Percentiles rank a stretch among this genome's conserved stretches.
phyloP scores from a whole-genome alignment of 306 rosid species.

The Sophora flavescens region DNA sequence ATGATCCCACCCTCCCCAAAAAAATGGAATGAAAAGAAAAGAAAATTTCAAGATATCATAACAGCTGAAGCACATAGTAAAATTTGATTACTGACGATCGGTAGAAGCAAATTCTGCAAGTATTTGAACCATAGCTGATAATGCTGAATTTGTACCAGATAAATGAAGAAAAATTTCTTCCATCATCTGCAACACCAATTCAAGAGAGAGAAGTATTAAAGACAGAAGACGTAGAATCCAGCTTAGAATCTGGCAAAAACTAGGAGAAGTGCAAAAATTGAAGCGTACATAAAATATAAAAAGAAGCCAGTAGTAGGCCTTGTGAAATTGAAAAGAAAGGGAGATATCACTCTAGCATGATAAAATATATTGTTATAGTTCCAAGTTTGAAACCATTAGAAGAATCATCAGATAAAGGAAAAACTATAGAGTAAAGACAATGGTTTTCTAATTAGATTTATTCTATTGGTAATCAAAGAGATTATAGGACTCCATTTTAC shows the following conservation, averaged over 20 bases:
- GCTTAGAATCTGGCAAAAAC: slow-evolving; percentile 38
- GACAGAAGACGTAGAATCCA: slow-evolving; percentile 1
- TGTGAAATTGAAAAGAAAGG: slow-evolving; percentile 29
- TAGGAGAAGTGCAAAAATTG: slow-evolving; percentile 4
- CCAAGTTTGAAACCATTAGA: slow-evolving; percentile 14
- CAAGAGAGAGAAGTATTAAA: slow-evolving; percentile 37
- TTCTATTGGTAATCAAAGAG: slow-evolving; percentile 33
- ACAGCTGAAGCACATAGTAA: slow-evolving; percentile 33
- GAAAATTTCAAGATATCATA: slow-evolving; percentile 2
- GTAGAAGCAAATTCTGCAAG: slow-evolving; percentile 92
- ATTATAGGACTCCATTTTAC: slow-evolving; percentile 15
- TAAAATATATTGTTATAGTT: slow-evolving; percentile 30
- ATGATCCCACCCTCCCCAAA: background rate
- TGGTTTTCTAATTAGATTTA: slow-evolving; percentile 28
- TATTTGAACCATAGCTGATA: slow-evolving; percentile 90
- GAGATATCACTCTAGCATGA: slow-evolving; percentile 19
- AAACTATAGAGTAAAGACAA: slow-evolving; percentile 29
- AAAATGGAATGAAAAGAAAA: background rate
- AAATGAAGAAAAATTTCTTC: slow-evolving; percentile 93
- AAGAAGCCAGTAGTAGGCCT: slow-evolving; percentile 29
- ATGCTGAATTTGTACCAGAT: slow-evolving; percentile 82
- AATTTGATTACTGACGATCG: slow-evolving; percentile 70
- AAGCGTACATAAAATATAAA: slow-evolving; percentile 23
- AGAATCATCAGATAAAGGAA: slow-evolving; percentile 33
- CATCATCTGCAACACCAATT: slow-evolving; percentile 82